These are phyloP conservation scores for Nicotiana attenuata DNA, from an alignment of 257 asterid species.

Conservation along the genomic window DNA sequence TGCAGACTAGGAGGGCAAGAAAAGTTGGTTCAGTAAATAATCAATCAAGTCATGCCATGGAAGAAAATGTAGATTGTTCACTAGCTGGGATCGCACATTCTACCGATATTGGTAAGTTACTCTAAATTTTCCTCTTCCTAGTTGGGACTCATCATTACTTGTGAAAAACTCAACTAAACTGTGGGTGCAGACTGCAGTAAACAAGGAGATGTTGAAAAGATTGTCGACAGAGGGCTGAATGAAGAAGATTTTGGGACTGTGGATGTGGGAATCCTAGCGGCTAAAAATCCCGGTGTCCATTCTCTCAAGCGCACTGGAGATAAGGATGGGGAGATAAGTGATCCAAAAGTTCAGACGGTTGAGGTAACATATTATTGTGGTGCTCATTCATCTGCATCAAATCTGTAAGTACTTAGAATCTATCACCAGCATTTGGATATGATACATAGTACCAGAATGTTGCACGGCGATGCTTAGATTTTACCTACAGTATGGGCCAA, in stretches of 20 bases:
- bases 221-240: background rate
- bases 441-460: no score
- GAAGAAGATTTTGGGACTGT: background rate
- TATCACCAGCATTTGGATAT: no score
- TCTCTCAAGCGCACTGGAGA: background rate
- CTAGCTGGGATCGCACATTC: background rate
- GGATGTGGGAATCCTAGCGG: background rate
- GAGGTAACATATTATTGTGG: no score
- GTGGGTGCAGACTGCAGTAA: background rate
- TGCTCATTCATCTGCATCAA: no score
- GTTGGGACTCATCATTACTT: background rate
- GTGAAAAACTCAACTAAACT: background rate
- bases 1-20: slow-evolving; percentile 6
- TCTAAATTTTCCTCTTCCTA: background rate
- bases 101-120: background rate
- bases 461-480: no score
- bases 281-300: background rate
- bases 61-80: background rate
- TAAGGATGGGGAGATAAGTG: no score
- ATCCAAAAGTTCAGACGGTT: no score
- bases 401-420: no score
- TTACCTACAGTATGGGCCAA: no score
- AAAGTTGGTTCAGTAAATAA: background rate
- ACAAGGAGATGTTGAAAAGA: background rate
- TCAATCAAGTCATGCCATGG: background rate